Conservation (phyloP, 2,329 filamentous ascomycete species). For the Cladobotryum protrusum region DNA sequence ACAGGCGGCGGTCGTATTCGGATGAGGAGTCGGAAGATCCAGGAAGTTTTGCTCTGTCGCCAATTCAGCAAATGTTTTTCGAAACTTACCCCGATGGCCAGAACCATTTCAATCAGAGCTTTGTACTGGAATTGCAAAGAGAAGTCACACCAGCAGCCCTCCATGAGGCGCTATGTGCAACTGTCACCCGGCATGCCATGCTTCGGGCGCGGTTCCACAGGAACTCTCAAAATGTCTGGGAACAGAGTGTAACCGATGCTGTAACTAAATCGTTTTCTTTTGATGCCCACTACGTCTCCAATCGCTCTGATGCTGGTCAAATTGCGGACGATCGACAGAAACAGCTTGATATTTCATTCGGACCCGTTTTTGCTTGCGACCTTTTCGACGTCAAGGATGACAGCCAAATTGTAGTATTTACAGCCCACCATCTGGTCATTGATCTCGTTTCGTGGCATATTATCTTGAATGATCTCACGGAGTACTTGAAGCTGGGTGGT, state of each 20-base stretch:
- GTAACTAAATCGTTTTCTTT: constrained; percentile 3
- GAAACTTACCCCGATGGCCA: constrained; percentile 23
- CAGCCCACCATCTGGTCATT: constrained; percentile 18
- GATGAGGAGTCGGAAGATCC: too few relatives aligned
- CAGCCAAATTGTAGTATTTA: constrained; percentile 2
- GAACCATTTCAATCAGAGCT: constrained; percentile 40
- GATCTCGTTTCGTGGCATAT: constrained; percentile 47
- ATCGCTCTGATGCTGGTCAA: not conserved
- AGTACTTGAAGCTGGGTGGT: not conserved
- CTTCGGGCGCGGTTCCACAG: constrained; percentile 28
- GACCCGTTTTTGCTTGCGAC: constrained; percentile 17
- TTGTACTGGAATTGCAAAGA: constrained; percentile 28
- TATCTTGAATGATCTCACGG: constrained; percentile 14
- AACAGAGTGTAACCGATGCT: constrained; percentile 17
- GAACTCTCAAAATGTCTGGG: constrained; percentile 10
- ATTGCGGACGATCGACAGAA: constrained; percentile 7
- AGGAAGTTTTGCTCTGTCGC: constrained; percentile 33
- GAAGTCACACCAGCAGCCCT: constrained; percentile 13
- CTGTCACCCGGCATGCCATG: constrained; percentile 30
- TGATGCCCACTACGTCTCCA: not conserved
- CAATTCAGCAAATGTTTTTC: constrained; percentile 40
- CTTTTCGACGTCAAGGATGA: constrained; percentile 6
- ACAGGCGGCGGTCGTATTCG: too few relatives aligned
- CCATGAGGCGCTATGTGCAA: constrained; percentile 15
- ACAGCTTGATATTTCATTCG: constrained; percentile 11